Evolutionary conservation across 805 yeast genomes (phyloP), one percentile per base, ranked within the genome.

Genomic region (Pichia exigua): DNA sequence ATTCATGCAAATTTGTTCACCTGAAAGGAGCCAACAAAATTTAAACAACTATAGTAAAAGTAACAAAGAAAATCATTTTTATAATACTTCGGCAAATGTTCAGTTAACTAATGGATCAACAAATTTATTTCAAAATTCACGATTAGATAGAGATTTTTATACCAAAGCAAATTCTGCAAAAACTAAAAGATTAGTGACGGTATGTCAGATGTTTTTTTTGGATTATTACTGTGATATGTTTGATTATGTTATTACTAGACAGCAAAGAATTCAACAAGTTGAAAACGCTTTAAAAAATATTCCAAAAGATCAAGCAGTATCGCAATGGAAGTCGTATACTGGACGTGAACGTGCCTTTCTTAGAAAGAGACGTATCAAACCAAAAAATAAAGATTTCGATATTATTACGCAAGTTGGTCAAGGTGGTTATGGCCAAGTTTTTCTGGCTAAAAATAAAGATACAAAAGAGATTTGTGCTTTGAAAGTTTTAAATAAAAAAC

Each of bases 401-500:
- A 87, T 92, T 74, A 85, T 94, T 58, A 94, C 99, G 1, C 99
- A 94, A 72, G 97, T 94, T 32, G 99, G 99, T 15, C 99, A 94
- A 73, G 99, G 99, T 64, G 99, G 99, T 3, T 94, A 94, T 65
- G 99, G 99, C 24, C 97, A 94, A 70, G 99, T 94, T n/a, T 94
- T 88, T 62, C 72, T 94, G 56, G 97, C 99, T 1, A 79, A 91
- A 59, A 94, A 94, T 74, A 84, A 83, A 59, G 99, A 94, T 63
- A 90, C 98, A 1, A 81, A 83, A 57, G 99, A 94, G 69, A 85
- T 94, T 45, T 92, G 97, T 69, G 99, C 99, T 2, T 74, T 94
- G 61, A 94, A 94, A 67, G 87, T 94, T 15, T 76, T 94, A 63
- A 91, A 89, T 67, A 94, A 94, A 68, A 85, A 85, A 61, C 75